Base-by-base conservation (phyloP, 495 filamentous ascomycete species). In the Massariosphaeria phaeospora region DNA sequence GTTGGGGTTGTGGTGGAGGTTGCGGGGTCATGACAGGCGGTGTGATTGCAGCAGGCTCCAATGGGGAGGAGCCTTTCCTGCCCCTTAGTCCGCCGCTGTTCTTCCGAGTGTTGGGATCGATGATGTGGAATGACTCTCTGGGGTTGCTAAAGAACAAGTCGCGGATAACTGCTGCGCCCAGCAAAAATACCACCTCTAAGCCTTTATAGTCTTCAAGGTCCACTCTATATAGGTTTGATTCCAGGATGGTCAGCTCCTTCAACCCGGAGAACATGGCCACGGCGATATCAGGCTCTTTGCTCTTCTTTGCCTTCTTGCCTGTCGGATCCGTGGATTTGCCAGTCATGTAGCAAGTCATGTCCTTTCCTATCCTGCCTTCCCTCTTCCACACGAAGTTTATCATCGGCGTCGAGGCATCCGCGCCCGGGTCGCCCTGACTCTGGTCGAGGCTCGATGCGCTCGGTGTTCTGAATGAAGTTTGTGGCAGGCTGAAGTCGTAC, bases 191-290 rank as follows among this genome's bases (percentile, higher is more conserved):
- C 1, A 97, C 76, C 69, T 98, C 93, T 5, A 97, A 73, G 2
- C 93, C 93, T 69, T 97, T 98, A 52, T 84, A 81, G 69, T 98
- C 93, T 67, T 97, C 91, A 62, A 96, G 83, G 34, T 96, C 91
- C 3, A 96, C 86, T 0, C 93, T 76, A 39, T 84, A 83, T 24
- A 97, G 73, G 65, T 97, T 96, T 15, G 91, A 86, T 71, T 97
- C 85, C 71, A 96, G 96, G 34, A 98, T 73, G 12, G 91, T 94
- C 26, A 97, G 65, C 54, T 87, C 85, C 26, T 76, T 78, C 26
- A 86, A 67, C 0, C 73, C 70, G 29, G 76, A 69, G 73, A 91
- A 96, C 49, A 97, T 75, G 0, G 87, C 88, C 15, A 97, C 75
- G 4, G 88, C 89, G 58, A 97, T 96, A 70, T 97, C 93, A 8